A percentile compares a stretch with the other conserved stretches of the same genome.
phyloP scores from a whole-genome alignment of 228 moss, liverwort and hornwort species.

The Sphagnum fallax region DNA sequence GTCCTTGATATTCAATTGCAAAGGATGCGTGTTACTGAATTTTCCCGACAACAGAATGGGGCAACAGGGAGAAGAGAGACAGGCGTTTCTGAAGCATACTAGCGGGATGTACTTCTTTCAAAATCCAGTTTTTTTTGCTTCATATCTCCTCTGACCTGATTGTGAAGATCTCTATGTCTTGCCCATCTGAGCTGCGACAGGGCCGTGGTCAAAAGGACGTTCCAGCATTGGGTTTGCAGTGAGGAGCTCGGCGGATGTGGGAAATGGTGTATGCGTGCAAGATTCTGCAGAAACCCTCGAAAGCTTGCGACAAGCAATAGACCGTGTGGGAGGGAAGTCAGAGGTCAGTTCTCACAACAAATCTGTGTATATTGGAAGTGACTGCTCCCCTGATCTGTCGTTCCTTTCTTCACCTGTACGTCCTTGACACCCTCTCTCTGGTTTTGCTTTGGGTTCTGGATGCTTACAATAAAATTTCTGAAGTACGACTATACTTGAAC shows the following conservation, averaged over 20 bases:
- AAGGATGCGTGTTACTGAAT: too few species aligned
- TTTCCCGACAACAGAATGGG: too few species aligned
- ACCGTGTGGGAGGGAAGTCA: conserved; percentile 29
- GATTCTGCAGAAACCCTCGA: conserved; percentile 9
- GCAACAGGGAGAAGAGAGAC: too few species aligned
- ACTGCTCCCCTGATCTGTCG: background rate
- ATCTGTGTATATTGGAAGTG: background rate
- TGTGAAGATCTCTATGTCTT: too few species aligned
- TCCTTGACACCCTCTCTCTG: background rate
- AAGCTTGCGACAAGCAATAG: conserved; percentile 30
- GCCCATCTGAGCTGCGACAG: too few species aligned
- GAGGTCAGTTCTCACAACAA: conserved; percentile 23
- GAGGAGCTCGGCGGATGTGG: conserved; percentile 17
- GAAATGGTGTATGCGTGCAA: conserved; percentile 13
- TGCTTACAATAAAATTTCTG: background rate
- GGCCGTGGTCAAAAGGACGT: conserved; percentile 15
- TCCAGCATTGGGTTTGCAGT: conserved; percentile 15
- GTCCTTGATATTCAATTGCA: too few species aligned
- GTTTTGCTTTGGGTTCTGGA: background rate
- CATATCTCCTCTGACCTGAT: too few species aligned
- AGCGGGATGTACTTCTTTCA: too few species aligned
- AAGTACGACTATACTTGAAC: too few species aligned
- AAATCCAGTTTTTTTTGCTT: too few species aligned
- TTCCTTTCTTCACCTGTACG: background rate
- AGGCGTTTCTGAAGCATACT: too few species aligned